A percentile compares a stretch with the other conserved stretches of the same genome.
Evolutionary conservation across 495 filamentous ascomycete species (phyloP).

Genomic region (Neurospora sp.): DNA sequence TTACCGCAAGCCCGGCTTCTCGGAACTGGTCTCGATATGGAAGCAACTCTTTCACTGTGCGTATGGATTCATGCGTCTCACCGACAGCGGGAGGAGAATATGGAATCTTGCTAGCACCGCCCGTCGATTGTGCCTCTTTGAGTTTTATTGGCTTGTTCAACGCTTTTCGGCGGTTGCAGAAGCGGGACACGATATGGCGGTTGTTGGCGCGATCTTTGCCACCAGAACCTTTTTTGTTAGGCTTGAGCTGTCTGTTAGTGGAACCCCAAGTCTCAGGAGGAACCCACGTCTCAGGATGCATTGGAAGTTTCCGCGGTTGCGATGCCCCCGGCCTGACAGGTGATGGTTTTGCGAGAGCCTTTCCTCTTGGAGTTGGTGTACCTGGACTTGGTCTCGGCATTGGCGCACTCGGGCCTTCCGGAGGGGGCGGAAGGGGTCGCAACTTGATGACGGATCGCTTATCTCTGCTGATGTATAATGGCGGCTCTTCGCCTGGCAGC

Average conservation of each 20-base stretch:
- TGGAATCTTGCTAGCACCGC: not conserved
- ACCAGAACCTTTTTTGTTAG: not conserved
- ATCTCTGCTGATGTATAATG: not conserved
- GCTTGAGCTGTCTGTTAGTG: not conserved
- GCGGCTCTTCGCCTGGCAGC: not conserved
- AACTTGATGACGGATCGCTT: slow-evolving; percentile 1
- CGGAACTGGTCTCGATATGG: slow-evolving; percentile 36
- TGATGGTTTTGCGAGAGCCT: not conserved
- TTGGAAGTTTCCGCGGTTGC: not conserved
- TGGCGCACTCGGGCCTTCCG: not conserved
- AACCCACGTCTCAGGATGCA: not conserved
- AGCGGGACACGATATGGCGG: slow-evolving; percentile 17
- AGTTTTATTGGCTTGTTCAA: slow-evolving; percentile 28
- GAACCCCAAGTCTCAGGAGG: not conserved
- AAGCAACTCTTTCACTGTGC: slow-evolving; percentile 35
- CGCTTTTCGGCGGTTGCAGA: slow-evolving; percentile 24
- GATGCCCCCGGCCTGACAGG: not conserved
- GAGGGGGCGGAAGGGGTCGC: slow-evolving; percentile 2
- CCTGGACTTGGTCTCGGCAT: not conserved
- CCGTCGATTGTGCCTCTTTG: slow-evolving; percentile 18
- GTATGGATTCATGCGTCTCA: slow-evolving; percentile 25
- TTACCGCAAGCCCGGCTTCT: slow-evolving; percentile 39
- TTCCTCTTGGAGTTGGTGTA: not conserved
- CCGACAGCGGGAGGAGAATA: slow-evolving; percentile 5
- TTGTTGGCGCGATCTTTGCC: not conserved